A percentile compares a stretch with the other conserved stretches of the same genome.
phyloP scores from a whole-genome alignment of 306 rosid genomes.

The Cucurbita maxima region DNA sequence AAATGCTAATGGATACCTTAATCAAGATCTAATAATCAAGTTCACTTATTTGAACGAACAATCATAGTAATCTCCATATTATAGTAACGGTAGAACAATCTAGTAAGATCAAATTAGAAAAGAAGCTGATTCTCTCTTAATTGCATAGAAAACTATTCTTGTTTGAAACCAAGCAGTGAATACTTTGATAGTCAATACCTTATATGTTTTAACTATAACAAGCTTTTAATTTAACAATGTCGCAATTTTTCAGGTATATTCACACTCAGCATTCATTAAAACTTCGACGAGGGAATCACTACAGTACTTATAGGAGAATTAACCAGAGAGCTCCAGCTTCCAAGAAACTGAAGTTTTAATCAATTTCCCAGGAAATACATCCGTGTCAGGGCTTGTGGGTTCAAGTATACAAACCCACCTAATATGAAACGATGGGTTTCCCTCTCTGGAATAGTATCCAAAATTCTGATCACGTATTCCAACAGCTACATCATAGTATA shows the following conservation, averaged over 20 bases:
- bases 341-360: background rate
- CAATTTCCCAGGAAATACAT: background rate
- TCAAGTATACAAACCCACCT: background rate
- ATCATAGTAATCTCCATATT: background rate
- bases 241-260: background rate
- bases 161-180: background rate
- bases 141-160: background rate
- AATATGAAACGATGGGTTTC: background rate
- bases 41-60: background rate
- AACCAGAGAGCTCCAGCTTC: background rate
- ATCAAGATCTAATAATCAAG: conserved; percentile 1
- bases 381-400: background rate
- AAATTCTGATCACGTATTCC: background rate
- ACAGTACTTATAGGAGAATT: background rate
- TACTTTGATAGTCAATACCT: background rate
- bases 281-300: background rate
- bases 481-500: background rate
- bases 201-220: background rate
- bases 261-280: background rate
- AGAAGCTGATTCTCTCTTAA: background rate
- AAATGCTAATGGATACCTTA: background rate
- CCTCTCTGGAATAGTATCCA: background rate
- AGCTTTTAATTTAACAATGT: background rate
- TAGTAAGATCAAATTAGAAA: background rate
- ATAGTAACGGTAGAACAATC: background rate